Base-by-base conservation (phyloP, 2,329 filamentous ascomycete species). In the Colletotrichum theobromicola region DNA sequence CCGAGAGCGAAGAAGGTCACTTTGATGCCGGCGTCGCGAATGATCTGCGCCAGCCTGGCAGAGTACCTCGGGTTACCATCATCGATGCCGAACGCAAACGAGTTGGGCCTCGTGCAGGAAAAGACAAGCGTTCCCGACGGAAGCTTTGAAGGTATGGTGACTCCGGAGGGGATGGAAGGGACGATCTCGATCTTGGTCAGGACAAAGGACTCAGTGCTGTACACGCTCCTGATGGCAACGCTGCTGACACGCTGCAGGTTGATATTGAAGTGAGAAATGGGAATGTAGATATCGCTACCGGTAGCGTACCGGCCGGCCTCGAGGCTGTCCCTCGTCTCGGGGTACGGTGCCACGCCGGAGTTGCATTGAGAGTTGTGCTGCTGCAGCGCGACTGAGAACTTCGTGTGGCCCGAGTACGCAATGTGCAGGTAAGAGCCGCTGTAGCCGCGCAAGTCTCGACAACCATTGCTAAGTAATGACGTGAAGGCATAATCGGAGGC, bases 1-100 rank as follows among this genome's bases (percentile, higher is more conserved):
- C 92, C 92, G 57, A 94, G 91, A 42, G 92, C 93, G 84, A 94
- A 94, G 82, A 94, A 94, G 2, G 93, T 94, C 4, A 93, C 92
- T 77, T 90, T 88, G 78, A 94, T 91, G 69, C 85, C 81, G 66
- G 91, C 92, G 24, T 90, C 88, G 24, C 90, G 87, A 78, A 94
- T 85, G 67, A 92, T 90, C 82, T 91, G 87, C 2, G 91, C 91
- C 71, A 89, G 87, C 37, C 77, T 64, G 3, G 67, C 77, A 28
- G 78, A 77, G 70, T 79, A 79, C 50, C 83, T 79, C 61, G 92
- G 92, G 65, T 89, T 86, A 26, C 92, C 93, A 80, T 94, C 93
- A 79, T 94, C 93, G 76, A 94, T 94, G 64, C 92, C 92, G 81
- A 94, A 94, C 2, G 93, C 93, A 80, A 94, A 94, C 0, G 90